Base-by-base conservation (phyloP, 306 rosid species). In the Cicer bijugum region DNA sequence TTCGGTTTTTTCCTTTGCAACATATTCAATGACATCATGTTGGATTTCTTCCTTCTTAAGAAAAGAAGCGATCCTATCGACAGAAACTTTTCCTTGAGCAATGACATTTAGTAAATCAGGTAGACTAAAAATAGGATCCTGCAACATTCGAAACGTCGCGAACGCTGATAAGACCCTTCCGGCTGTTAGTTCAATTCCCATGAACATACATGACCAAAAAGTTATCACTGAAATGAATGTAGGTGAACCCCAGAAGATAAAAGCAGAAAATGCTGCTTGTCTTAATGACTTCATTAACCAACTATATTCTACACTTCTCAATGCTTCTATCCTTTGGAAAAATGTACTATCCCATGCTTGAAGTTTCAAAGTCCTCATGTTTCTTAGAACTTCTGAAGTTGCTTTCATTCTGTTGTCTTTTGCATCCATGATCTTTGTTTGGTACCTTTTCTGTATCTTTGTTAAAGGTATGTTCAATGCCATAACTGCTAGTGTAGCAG, bases 51-150 rank as follows among this genome's bases (percentile, higher is more conserved):
- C 92, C 62, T 94, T 83, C 71, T 69, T 70, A 8, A 94, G 92
- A 72, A 59, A 94, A 6, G 92, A 86, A 68, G 95, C 84, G 28
- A 94, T 82, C 84, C 98, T 82, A 46, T 94, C 98, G 0, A 89
- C 94, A 0, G 98, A 94, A 67, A 94, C 97, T 78, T 89, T 91
- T 39, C 94, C 98, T 69, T 94, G 98, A 72, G 98, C 98, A 75
- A 87, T 82, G 55, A 70, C 97, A 35, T 81, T 80, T 74, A 94
- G 98, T 58, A 94, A 76, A 75, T 94, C 97, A 12, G 98, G 98
- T 2, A 94, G 76, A 75, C 86, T 87, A 42, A 94, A 94, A 55
- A 94, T 89, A 57, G 98, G 98, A 46, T 91, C 96, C 66, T 94
- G 98, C 71, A 94, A 47, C 96, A 94, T 94, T 39, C 96, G 74